Evolutionary conservation across 441 rosid species (phyloP), one percentile per base, ranked within the genome.

Genomic region (Viola pubescens): DNA sequence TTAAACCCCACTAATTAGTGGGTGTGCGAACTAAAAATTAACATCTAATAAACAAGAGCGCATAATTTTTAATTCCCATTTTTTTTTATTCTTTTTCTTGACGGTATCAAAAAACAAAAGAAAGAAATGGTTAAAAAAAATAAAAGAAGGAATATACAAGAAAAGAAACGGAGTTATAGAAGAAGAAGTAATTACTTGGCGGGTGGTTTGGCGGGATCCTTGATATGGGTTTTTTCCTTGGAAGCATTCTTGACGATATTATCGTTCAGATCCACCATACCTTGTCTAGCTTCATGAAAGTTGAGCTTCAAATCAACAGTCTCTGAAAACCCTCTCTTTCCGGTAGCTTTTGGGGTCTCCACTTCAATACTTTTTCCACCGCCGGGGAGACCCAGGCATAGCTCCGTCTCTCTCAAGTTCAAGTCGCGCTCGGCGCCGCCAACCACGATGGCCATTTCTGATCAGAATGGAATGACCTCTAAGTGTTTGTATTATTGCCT

Each of bases 361-460:
- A 65, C 70, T 39, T 66, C 84, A 45, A 3, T 4, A 34, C 67
- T 59, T 42, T 58, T 66, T 42, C 47, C 71, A 19, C 81, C 73
- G n/a, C 91, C 91, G 2, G 98, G 98, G 67, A 90, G 73, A 45
- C 95, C 97, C 1, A 90, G 88, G 64, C 97, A 86, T 54, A 90
- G 84, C 82, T 91, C 95, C 11, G 96, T 91, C 67, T 75, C 94
- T 72, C 72, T 83, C 61, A 78, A 81, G 66, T 82, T 85, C 82
- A 84, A 61, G 53, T 70, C 81, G 41, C 61, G 58, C 4, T 56
- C 58, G 12, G 34, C 26, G 43, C 70, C 26, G 43, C 70, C 62
- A 9, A 73, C 56, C 66, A 60, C 53, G 60, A 43, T 58, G 5
- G 69, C 72, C 76, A 75, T 66, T 53, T 68, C 68, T 56, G 55